Conservation (phyloP, 78 protist species). For the Mastigamoeba balamuthi region DNA sequence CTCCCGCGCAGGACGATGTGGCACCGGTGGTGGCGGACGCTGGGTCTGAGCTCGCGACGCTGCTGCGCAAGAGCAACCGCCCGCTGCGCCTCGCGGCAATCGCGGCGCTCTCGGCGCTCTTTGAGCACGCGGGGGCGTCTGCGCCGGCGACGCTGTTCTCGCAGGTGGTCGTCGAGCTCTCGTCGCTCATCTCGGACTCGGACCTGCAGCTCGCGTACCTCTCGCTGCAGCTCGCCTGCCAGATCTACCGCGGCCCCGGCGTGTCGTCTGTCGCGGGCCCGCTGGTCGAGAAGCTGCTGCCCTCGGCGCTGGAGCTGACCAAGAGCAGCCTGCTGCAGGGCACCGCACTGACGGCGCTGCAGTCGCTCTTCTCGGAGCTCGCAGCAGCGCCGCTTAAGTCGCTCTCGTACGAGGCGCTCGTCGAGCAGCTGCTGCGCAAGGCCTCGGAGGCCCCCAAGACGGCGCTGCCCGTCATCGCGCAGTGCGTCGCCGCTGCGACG, state of each 20-base stretch:
- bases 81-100: slow-evolving; percentile 24
- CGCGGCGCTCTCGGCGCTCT: neutral
- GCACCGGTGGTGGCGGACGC: neutral
- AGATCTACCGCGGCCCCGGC: neutral
- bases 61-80: slow-evolving; percentile 32
- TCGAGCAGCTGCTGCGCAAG: neutral
- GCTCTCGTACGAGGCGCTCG: slow-evolving; percentile 12
- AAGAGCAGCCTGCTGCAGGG: slow-evolving; percentile 73
- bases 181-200: neutral
- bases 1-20: neutral
- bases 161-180: neutral
- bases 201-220: slow-evolving; percentile 65
- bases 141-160: neutral
- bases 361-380: slow-evolving; percentile 20
- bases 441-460: neutral
- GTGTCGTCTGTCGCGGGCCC: neutral
- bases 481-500: slow-evolving; percentile 52
- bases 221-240: slow-evolving; percentile 28
- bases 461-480: slow-evolving; percentile 22
- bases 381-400: slow-evolving; percentile 9
- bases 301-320: slow-evolving; percentile 35
- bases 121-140: neutral
- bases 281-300: slow-evolving; percentile 11
- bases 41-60: neutral
- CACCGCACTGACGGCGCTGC: slow-evolving; percentile 36